Evolutionary conservation across 2,329 filamentous ascomycete genomes (phyloP).

Genomic region (Cryphonectria carpinicola): DNA sequence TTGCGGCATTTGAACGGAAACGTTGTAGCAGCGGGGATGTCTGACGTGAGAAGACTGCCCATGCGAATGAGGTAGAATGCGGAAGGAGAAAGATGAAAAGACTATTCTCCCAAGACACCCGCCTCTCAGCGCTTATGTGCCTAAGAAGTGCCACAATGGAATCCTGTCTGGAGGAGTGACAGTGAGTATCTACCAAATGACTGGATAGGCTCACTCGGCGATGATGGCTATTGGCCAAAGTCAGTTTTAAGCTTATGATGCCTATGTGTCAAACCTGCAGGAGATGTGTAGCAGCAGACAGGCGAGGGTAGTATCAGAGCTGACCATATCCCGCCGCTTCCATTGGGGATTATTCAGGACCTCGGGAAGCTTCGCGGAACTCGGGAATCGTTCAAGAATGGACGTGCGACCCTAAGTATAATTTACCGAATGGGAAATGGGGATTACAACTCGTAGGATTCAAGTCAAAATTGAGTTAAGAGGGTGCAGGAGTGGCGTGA

Average conservation of each 20-base stretch:
- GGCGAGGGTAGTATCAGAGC: neutral
- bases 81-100: neutral
- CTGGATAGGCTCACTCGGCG: neutral
- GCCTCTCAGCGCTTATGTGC: constrained; percentile 1
- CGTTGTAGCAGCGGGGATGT: neutral
- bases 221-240: neutral
- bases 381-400: neutral
- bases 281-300: neutral
- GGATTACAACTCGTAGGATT: neutral
- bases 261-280: neutral
- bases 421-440: neutral
- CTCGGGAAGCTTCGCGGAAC: neutral
- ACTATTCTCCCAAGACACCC: neutral
- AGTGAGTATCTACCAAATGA: neutral
- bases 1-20: neutral
- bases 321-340: neutral
- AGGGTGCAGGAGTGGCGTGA: neutral
- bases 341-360: neutral
- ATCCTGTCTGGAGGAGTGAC: neutral
- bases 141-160: neutral
- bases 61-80: neutral
- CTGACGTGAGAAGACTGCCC: neutral
- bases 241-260: neutral
- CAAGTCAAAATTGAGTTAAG: neutral
- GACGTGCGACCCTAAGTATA: neutral